Percentiles rank a stretch among this genome's conserved stretches.
Evolutionary conservation across 176 grass and related monocot genomes (phyloP).

Genomic region (Hordeum marinum): DNA sequence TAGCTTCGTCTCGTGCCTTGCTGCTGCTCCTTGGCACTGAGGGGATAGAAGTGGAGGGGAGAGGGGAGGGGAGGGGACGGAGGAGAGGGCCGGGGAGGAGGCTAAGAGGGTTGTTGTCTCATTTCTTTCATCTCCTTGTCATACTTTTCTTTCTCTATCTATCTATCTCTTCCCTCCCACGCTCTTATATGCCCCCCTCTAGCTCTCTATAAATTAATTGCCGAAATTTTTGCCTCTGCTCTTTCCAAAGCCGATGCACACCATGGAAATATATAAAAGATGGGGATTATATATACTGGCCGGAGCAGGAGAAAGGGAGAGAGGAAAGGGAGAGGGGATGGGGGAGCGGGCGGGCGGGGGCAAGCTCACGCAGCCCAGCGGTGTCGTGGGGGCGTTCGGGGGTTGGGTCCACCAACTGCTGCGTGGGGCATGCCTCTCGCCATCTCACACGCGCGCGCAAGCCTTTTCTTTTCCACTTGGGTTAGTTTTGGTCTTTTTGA

Average conservation of each 20-base stretch:
- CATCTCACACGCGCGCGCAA: slow-evolving; percentile 5
- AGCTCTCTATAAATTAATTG: slow-evolving; percentile 25
- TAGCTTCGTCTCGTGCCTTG: neutral
- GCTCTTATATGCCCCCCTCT: slow-evolving; percentile 26
- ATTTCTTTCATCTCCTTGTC: slow-evolving; percentile 88
- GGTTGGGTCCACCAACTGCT: slow-evolving; percentile 42
- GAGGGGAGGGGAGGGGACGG: slow-evolving; percentile 41
- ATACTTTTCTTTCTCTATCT: slow-evolving; percentile 61
- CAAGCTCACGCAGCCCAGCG: slow-evolving; percentile 33
- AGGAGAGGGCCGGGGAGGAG: slow-evolving; percentile 14
- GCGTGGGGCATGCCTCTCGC: slow-evolving; percentile 34
- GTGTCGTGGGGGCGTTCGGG: slow-evolving; percentile 48
- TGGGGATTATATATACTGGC: slow-evolving; percentile 38
- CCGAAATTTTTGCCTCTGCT: slow-evolving; percentile 1
- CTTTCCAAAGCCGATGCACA: slow-evolving; percentile 27
- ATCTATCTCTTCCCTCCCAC: slow-evolving; percentile 29
- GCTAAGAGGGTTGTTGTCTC: slow-evolving; percentile 66
- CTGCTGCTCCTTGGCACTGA: slow-evolving; percentile 6
- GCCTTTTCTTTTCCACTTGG: neutral
- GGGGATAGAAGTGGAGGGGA: slow-evolving; percentile 34
- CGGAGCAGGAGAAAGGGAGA: neutral
- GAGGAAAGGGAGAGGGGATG: neutral
- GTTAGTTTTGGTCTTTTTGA: slow-evolving; percentile 34
- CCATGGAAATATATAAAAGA: slow-evolving; percentile 38
- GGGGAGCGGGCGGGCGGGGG: neutral